Base-by-base conservation (phyloP, 495 filamentous ascomycete genomes). In the Penicillium dipodomyicola region DNA sequence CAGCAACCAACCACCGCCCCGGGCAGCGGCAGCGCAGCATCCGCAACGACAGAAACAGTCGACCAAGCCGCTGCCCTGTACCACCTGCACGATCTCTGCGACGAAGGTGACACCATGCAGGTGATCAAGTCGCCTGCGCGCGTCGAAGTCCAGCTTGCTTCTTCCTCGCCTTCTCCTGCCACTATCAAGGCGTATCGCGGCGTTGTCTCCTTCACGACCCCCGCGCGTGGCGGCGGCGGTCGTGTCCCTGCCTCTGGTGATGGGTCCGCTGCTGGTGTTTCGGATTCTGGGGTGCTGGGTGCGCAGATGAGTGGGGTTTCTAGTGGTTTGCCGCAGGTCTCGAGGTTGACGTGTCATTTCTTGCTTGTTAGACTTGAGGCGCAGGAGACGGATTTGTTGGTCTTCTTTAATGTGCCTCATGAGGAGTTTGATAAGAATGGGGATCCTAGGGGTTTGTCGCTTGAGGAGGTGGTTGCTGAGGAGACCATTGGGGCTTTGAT, bases 341-440 rank as follows among this genome's bases (percentile, higher is more conserved):
- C 64, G 3, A 69, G 50, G 54, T 39, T 68, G 43, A 69, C 59
- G 3, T 70, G 72, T 37, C 68, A 71, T 54, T 77, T 71, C 60
- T 50, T 80, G 41, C 74, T 97, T 46, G 76, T 97, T 29, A 74
- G 94, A 29, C 76, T 98, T 25, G 82, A 82, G 71, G 75, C 82
- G 60, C 80, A 95, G 71, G 75, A 73, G 59, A 93, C 94, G 14
- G 94, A 98, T 75, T 66, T 98, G n/a, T 68, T 96, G 25, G 83
- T 96, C 54, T 89, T 90, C 29, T 82, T 96, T 68, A 97, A 97
- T 75, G 87, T 96, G 32, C 94, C 92, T 25, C 86, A 91, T 69
- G 82, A 84, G 20, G 87, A 90, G 49, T 84, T 91, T 57, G 74
- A 75, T 60, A 69, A 70, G 52, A 70, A 57, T 30, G 72, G 71